A percentile compares a stretch with the other conserved stretches of the same genome.
These are phyloP conservation scores for Dioscorea dumetorum DNA, from an alignment of 106 monocot genomes.

Conservation along the genomic window DNA sequence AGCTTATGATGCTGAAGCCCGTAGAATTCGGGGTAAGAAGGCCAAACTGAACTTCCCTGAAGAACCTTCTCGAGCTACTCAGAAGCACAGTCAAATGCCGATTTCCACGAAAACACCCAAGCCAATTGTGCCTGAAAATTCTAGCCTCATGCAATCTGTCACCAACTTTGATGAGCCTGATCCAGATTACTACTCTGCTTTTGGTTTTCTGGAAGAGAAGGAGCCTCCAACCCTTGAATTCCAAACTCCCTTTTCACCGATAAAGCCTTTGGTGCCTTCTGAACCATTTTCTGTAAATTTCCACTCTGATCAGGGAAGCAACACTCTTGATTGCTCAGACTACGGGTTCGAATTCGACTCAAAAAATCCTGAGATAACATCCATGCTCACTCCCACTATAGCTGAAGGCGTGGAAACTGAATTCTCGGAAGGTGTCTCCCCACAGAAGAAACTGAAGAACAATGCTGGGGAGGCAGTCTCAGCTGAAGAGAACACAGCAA, in stretches of 20 bases:
- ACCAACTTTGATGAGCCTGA: constrained; percentile 1
- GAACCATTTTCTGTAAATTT: neutral
- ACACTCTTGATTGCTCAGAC: constrained; percentile 16
- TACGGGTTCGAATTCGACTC: constrained; percentile 6
- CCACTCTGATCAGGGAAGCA: constrained; percentile 18
- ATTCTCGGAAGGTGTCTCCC: constrained; percentile 4
- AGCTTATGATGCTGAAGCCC: constrained; percentile 75
- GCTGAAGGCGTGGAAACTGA: neutral
- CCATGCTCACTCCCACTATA: constrained; percentile 2
- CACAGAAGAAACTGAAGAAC: constrained; percentile 26
- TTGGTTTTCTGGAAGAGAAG: constrained; percentile 16
- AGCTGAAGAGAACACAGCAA: constrained; percentile 9
- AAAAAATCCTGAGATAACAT: constrained; percentile 17
- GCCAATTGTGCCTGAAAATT: constrained; percentile 12
- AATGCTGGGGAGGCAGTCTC: constrained; percentile 17
- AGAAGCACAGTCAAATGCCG: constrained; percentile 3
- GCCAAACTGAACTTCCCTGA: constrained; percentile 83
- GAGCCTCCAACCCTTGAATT: constrained; percentile 3
- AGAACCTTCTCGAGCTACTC: constrained; percentile 10
- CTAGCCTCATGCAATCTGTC: neutral
- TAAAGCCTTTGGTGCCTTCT: constrained; percentile 7
- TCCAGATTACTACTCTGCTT: constrained; percentile 14
- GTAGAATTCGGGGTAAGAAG: constrained; percentile 69
- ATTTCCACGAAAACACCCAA: constrained; percentile 6
- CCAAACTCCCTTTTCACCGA: neutral